Percentiles rank a stretch among this genome's conserved stretches.
phyloP scores from a whole-genome alignment of 2,329 filamentous ascomycete genomes.

The Penicillium expansum region DNA sequence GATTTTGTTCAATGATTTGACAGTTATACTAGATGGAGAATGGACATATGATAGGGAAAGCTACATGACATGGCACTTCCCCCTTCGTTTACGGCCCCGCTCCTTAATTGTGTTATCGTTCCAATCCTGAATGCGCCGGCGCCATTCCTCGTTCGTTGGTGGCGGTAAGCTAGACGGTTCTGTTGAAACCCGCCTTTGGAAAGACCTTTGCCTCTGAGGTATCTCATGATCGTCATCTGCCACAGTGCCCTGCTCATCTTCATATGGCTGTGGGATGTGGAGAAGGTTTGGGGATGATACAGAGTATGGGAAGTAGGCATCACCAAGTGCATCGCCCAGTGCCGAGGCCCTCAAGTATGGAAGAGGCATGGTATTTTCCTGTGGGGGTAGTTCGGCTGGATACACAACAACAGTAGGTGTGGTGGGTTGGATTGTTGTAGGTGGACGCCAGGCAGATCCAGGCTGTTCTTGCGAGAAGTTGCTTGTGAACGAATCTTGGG shows the following conservation, averaged over 20 bases:
- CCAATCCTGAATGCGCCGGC: constrained; percentile 41
- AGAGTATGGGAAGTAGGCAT: constrained; percentile 31
- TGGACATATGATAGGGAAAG: constrained; percentile 2
- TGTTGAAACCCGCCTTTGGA: constrained; percentile 33
- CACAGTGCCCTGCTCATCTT: constrained; percentile 17
- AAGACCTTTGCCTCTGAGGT: constrained; percentile 20
- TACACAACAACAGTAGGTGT: constrained; percentile 18
- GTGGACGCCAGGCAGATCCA: neutral
- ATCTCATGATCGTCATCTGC: constrained; percentile 22
- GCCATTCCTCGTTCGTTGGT: constrained; percentile 36
- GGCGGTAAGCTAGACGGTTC: constrained; percentile 32
- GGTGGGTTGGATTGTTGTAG: constrained; percentile 4
- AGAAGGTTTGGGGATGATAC: constrained; percentile 35
- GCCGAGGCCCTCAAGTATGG: constrained; percentile 17
- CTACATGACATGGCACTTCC: constrained; percentile 42
- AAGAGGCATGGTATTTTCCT: constrained; percentile 6
- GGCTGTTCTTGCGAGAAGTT: neutral
- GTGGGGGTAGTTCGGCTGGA: constrained; percentile 8
- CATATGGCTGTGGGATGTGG: constrained; percentile 23
- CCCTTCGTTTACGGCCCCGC: constrained; percentile 32
- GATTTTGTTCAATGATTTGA: neutral
- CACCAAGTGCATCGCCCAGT: constrained; percentile 19
- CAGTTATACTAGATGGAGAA: neutral
- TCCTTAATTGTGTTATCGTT: constrained; percentile 40
- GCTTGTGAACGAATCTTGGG: neutral